Base-by-base conservation (phyloP, 768 basidiomycete species). In the Cystobasidium ongulense region DNA sequence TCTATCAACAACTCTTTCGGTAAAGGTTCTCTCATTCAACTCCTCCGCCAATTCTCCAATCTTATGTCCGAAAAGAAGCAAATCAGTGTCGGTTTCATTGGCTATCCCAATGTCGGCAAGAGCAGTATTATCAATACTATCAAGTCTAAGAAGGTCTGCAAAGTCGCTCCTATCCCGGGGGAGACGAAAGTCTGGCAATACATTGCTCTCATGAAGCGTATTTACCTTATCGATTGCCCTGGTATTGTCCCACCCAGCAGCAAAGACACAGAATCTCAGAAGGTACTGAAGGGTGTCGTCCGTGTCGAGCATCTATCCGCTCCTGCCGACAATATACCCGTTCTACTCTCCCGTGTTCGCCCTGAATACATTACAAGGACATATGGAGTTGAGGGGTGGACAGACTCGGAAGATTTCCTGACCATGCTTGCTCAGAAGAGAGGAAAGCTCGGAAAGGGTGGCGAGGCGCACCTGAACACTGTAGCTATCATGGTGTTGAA, bases 121-220 rank as follows among this genome's bases (percentile, higher is more conserved):
- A 92, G 90, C 76, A 90, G 89, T 80, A 91, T 99, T 74, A 99
- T 99, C 82, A 98, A 99, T 83, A 97, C 95, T 41, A 86, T 99
- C 75, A 99, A 98, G 85, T 92, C 90, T 83, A 89, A 91, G 81
- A 96, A 95, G 81, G 95, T 98, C 77, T 99, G 96, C 85, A 87
- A 86, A 17, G 94, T 97, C 73, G 96, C 96, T 13, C 96, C 96
- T 8, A 86, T 98, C 13, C 95, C 96, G 1, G 96, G 96, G 77
- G 96, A 99, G 84, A 99, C 96, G 54, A 99, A 98, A 82, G 94
- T 98, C 77, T 99, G 96, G 96, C 95, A 99, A 85, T 99, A 99
- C 82, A 97, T 99, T 83, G 94, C 92, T 33, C 84, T 99, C 50
- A 99, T 94, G 74, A 87, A 89, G 76, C 87, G 90, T 67, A 99